Conservation (phyloP, 1,139 yeast genomes). For the Zygoascus meyerae region DNA sequence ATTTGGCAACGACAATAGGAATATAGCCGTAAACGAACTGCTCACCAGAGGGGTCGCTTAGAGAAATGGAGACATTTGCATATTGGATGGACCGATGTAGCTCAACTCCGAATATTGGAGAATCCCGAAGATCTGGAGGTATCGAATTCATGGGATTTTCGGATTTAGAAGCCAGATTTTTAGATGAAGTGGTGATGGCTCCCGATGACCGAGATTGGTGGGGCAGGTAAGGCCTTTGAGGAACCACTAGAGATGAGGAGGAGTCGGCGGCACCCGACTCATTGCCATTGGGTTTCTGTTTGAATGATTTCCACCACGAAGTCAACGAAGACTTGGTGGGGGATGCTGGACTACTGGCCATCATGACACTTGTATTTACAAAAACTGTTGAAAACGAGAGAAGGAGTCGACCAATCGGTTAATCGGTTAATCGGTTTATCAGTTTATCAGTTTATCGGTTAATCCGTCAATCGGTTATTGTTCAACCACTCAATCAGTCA, state of each 20-base stretch:
- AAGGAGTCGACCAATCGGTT: too few species aligned
- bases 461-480: too few species aligned
- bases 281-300: constrained; percentile 18
- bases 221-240: constrained; percentile 25
- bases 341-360: constrained; percentile 23
- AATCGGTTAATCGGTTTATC: too few species aligned
- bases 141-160: constrained; percentile 7
- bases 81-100: constrained; percentile 62
- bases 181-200: constrained; percentile 16
- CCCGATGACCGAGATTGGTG: constrained; percentile 30
- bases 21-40: constrained; percentile 69
- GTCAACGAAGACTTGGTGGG: constrained; percentile 33
- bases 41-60: constrained; percentile 45
- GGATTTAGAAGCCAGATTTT: constrained; percentile 1
- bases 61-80: constrained; percentile 71
- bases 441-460: too few species aligned
- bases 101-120: constrained; percentile 79
- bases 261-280: constrained; percentile 2
- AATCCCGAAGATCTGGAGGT: constrained; percentile 24
- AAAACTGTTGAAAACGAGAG: too few species aligned
- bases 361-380: background rate
- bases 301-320: constrained; percentile 43
- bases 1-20: constrained; percentile 90
- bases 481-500: too few species aligned
- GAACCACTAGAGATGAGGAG: constrained; percentile 2